A percentile compares a stretch with the other conserved stretches of the same genome.
Evolutionary conservation across 2,329 filamentous ascomycete species (phyloP).

Genomic region (Fusarium palustre): DNA sequence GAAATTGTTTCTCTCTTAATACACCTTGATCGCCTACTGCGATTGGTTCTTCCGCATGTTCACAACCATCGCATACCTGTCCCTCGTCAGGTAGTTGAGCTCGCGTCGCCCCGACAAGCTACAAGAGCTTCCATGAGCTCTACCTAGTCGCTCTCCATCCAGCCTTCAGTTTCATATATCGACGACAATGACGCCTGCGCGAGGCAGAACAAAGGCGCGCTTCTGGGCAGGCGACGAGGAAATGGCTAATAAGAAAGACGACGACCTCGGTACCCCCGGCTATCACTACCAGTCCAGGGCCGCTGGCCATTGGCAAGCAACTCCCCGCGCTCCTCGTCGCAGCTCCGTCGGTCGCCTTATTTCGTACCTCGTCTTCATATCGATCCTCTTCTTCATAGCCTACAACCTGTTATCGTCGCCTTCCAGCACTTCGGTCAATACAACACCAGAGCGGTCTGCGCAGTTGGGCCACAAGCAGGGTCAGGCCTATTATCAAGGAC

Average conservation of each 20-base stretch:
- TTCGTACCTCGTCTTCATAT: constrained; percentile 66
- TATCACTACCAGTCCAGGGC: constrained; percentile 44
- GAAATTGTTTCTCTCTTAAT: not conserved
- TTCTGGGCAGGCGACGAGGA: constrained; percentile 66
- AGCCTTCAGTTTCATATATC: constrained; percentile 5
- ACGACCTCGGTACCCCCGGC: constrained; percentile 58
- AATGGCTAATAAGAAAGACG: constrained; percentile 68
- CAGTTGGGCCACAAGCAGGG: constrained; percentile 16
- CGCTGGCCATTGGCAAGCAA: constrained; percentile 55
- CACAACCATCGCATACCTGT: constrained; percentile 12
- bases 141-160: constrained; percentile 9
- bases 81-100: constrained; percentile 3
- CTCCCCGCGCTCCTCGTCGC: constrained; percentile 59
- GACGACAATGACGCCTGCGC: constrained; percentile 52
- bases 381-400: constrained; percentile 64
- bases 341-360: constrained; percentile 66
- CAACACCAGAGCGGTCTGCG: constrained; percentile 13
- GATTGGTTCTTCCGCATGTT: constrained; percentile 18
- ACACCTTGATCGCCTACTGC: not conserved
- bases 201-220: constrained; percentile 50
- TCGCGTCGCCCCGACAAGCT: constrained; percentile 11
- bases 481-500: constrained; percentile 70
- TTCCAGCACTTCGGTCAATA: constrained; percentile 49
- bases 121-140: constrained; percentile 32
- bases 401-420: constrained; percentile 34